Conservation (phyloP, 2,329 filamentous ascomycete species). For the Ceratocystis destructans region DNA sequence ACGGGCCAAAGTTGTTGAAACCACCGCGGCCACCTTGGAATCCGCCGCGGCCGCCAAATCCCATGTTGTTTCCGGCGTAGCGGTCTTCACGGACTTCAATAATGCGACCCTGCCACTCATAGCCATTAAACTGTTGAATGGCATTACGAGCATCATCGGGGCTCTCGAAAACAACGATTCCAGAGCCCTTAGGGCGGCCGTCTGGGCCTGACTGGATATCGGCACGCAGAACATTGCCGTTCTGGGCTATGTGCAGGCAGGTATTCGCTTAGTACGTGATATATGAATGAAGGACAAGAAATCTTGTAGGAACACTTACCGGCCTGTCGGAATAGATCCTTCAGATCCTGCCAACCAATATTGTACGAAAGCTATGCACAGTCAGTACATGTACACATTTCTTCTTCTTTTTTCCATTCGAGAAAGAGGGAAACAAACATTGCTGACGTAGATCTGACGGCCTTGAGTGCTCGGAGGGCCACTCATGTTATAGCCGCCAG, state of each 20-base stretch:
- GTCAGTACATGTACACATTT: conserved; percentile 23
- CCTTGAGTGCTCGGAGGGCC: conserved; percentile 41
- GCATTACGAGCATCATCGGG: conserved; percentile 90
- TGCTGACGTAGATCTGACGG: conserved; percentile 92
- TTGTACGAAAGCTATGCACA: conserved; percentile 74
- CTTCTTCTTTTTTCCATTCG: conserved; percentile 16
- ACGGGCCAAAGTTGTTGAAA: conserved; percentile 36
- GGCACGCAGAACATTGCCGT: conserved; percentile 77
- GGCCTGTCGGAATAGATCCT: conserved; percentile 96
- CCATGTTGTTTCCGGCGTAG: conserved; percentile 55
- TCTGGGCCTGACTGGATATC: conserved; percentile 89
- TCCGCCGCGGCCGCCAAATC: conserved; percentile 44
- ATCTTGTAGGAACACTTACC: conserved; percentile 44
- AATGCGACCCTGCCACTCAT: conserved; percentile 90
- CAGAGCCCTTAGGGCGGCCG: conserved; percentile 88
- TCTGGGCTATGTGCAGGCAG: conserved; percentile 30
- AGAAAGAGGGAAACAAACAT: conserved; percentile 56
- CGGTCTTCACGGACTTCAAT: conserved; percentile 95
- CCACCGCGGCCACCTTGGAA: conserved; percentile 46
- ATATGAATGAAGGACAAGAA: not conserved
- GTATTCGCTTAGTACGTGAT: conserved; percentile 17
- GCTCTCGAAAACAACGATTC: conserved; percentile 92
- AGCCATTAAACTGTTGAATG: conserved; percentile 95
- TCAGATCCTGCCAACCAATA: conserved; percentile 96
- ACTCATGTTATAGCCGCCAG: conserved; percentile 38